Conservation (phyloP, 257 asterid genomes). For the Sherardia arvensis region DNA sequence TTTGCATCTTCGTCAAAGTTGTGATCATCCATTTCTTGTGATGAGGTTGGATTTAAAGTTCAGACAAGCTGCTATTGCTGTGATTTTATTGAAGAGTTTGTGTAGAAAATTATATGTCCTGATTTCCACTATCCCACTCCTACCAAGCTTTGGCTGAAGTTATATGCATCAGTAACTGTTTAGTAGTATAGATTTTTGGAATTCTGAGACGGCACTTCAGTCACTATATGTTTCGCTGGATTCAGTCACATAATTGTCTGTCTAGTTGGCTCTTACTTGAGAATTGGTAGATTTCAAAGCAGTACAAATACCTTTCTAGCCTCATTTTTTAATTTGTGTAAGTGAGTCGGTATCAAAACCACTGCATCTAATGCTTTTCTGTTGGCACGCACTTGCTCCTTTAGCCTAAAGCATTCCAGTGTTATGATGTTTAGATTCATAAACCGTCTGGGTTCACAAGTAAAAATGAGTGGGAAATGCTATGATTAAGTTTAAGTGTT, state of each 20-base stretch:
- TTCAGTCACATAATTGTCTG: conserved; percentile 61
- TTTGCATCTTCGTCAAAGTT: conserved; percentile 97
- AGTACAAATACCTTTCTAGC: neutral
- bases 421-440: neutral
- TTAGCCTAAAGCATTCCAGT: neutral
- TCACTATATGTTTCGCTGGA: conserved; percentile 40
- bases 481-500: neutral
- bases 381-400: conserved; percentile 38
- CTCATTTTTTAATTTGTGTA: conserved; percentile 9
- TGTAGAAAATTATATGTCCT: too few relatives aligned
- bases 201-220: neutral
- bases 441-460: neutral
- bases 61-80: neutral
- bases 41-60: conserved; percentile 54
- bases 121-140: neutral
- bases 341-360: conserved; percentile 91
- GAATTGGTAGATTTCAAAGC: neutral
- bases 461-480: neutral
- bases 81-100: neutral
- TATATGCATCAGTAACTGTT: neutral
- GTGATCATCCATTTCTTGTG: conserved; percentile 97
- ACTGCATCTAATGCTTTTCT: conserved; percentile 94
- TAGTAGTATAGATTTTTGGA: too few relatives aligned
- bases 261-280: conserved; percentile 1
- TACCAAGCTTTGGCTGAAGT: neutral